Percentiles rank a stretch among this genome's conserved stretches.
phyloP scores from a whole-genome alignment of 805 yeast genomes.

The Wickerhamiella sorbophila region DNA sequence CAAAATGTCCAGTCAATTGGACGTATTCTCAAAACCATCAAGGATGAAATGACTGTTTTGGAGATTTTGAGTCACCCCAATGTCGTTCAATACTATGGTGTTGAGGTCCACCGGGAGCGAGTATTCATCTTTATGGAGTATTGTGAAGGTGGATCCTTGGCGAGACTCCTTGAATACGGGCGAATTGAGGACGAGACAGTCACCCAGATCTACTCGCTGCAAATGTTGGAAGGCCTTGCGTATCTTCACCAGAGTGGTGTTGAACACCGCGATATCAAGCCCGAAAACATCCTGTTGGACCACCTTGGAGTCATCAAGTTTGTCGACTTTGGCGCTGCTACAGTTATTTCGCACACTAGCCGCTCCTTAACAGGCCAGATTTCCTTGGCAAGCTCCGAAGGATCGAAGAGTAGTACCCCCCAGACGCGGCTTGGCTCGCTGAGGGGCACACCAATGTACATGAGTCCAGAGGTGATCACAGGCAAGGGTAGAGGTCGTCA shows the following conservation, averaged over 20 bases:
- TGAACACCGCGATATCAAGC: conserved; percentile 94
- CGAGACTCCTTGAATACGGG: conserved; percentile 75
- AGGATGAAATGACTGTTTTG: conserved; percentile 91
- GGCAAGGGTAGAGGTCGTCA: conserved; percentile 39
- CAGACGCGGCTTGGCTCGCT: conserved; percentile 23
- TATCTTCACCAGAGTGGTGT: conserved; percentile 88
- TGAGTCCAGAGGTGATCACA: conserved; percentile 94
- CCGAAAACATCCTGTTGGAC: conserved; percentile 81
- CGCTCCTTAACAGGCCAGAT: conserved; percentile 20
- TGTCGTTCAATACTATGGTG: conserved; percentile 91
- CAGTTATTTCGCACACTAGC: conserved; percentile 39
- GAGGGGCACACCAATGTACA: conserved; percentile 97
- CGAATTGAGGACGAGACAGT: conserved; percentile 91
- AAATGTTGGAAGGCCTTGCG: conserved; percentile 89
- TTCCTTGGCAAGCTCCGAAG: conserved; percentile 19
- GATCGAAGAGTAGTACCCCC: conserved; percentile 19
- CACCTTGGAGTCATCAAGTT: conserved; percentile 87
- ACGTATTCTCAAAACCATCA: conserved; percentile 72
- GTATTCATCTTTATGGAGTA: conserved; percentile 95
- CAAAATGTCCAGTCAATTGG: conserved; percentile 78
- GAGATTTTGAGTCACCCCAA: conserved; percentile 94
- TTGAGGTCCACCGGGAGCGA: conserved; percentile 89
- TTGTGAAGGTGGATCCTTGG: conserved; percentile 89
- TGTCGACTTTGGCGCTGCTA: conserved; percentile 97
- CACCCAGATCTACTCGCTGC: conserved; percentile 76